Base-by-base conservation (phyloP, 176 grass and related monocot genomes). In the Pontederia paniculata region DNA sequence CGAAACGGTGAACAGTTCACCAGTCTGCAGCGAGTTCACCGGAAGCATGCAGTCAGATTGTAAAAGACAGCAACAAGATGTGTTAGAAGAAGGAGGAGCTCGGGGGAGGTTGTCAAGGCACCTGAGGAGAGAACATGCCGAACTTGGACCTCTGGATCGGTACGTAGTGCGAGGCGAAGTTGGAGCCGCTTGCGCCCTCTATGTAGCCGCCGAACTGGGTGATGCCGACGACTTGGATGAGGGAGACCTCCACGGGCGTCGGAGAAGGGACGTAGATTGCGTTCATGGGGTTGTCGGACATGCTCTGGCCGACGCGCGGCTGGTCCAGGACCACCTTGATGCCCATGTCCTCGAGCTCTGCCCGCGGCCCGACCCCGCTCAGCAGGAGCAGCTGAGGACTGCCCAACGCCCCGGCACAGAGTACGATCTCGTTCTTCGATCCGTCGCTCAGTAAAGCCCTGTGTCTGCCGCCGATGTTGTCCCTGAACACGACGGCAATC, bases 281-380 rank as follows among this genome's bases (percentile, higher is more conserved):
- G 71, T 94, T 94, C 88, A 94, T 94, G 20, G 88, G 88, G 23
- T 94, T 94, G 44, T 94, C 88, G 20, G 88, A 77, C 88, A 94
- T 84, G 9, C 83, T 70, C 63, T 88, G 88, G 4, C 88, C 88
- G 16, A 94, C 88, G 42, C 81, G 52, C 63, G 72, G 76, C 77
- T 78, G 88, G 52, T 78, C 61, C 42, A 84, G 74, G 43, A 88
- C 73, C 10, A 81, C 73, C 8, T 83, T 66, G 55, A 94, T 94
- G 25, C 69, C 72, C 47, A 80, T 59, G 18, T 78, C 81, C 73
- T 70, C 70, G 20, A 94, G 83, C n/a, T 94, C 77, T 9, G 80
- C 73, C 83, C 66, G 72, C 11, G 80, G 78, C 46, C 88, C 88
- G 60, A 94, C 84, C 21, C 88, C 88, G 56, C 88, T 94, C 22